Percentiles rank a stretch among this genome's conserved stretches.
Conservation (phyloP, 2,329 filamentous ascomycete species). For the Fusarium heterosporum region DNA sequence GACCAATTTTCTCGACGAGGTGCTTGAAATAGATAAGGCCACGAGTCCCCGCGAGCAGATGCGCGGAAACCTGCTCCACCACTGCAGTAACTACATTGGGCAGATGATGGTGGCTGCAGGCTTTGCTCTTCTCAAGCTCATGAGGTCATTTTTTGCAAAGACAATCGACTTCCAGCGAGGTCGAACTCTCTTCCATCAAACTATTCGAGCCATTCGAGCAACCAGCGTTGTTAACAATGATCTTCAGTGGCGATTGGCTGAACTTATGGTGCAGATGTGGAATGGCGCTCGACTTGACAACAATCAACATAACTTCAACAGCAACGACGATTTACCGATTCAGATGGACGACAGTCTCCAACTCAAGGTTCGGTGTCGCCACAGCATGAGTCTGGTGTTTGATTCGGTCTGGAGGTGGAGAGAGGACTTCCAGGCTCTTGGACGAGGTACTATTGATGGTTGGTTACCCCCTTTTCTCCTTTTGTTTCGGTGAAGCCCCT, state of each 20-base stretch:
- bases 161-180: slow-evolving; percentile 77
- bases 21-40: slow-evolving; percentile 66
- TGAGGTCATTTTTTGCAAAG: slow-evolving; percentile 79
- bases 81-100: slow-evolving; percentile 81
- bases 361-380: slow-evolving; percentile 83
- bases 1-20: slow-evolving; percentile 74
- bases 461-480: slow-evolving; percentile 53
- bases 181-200: slow-evolving; percentile 75
- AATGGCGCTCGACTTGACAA: slow-evolving; percentile 72
- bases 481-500: slow-evolving; percentile 19
- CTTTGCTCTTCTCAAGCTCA: slow-evolving; percentile 81
- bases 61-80: slow-evolving; percentile 68
- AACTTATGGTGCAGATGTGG: slow-evolving; percentile 91
- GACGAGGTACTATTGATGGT: slow-evolving; percentile 78
- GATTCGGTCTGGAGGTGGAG: slow-evolving; percentile 90
- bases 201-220: slow-evolving; percentile 75
- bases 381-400: slow-evolving; percentile 87
- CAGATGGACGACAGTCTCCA: slow-evolving; percentile 77
- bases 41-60: slow-evolving; percentile 59
- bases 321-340: slow-evolving; percentile 62
- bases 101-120: slow-evolving; percentile 88
- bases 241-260: slow-evolving; percentile 80
- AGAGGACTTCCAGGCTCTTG: slow-evolving; percentile 79
- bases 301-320: slow-evolving; percentile 59
- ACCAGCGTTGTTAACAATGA: slow-evolving; percentile 84